Percentiles rank a stretch among this genome's conserved stretches.
Conservation (phyloP, 2,329 filamentous ascomycete genomes). For the Dryadomyces quercivorus region DNA sequence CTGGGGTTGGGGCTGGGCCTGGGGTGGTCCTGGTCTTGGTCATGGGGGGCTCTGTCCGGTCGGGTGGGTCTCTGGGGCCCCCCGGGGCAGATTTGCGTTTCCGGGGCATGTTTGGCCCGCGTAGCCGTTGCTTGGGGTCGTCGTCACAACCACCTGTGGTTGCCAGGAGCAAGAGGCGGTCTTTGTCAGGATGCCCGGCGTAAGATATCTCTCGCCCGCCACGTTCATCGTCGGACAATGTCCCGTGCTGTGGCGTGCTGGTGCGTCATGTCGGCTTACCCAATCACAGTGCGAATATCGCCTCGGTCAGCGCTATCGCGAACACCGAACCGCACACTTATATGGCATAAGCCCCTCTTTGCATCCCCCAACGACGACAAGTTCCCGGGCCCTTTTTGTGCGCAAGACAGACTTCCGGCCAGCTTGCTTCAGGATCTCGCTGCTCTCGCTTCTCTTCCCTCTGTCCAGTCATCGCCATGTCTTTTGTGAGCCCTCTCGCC, state of each 20-base stretch:
- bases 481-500: slow-evolving; percentile 4
- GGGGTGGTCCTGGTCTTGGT: too few species aligned
- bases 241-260: background rate
- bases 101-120: background rate
- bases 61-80: background rate
- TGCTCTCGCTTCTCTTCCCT: background rate
- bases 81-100: background rate
- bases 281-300: background rate
- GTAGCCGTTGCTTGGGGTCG: background rate
- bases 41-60: background rate
- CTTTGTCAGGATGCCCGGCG: too few species aligned
- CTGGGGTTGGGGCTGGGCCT: too few species aligned
- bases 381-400: background rate
- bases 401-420: background rate
- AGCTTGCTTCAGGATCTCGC: background rate
- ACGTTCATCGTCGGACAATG: background rate
- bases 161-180: too few species aligned
- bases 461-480: background rate
- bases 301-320: background rate
- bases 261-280: background rate
- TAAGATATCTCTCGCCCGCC: too few species aligned
- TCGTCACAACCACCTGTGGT: too few species aligned
- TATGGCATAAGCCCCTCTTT: background rate
- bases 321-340: background rate
- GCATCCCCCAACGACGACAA: background rate